Evolutionary conservation across 345 rosid species (phyloP), one percentile per base, ranked within the genome.

Genomic region (Raphanus raphanistrum): DNA sequence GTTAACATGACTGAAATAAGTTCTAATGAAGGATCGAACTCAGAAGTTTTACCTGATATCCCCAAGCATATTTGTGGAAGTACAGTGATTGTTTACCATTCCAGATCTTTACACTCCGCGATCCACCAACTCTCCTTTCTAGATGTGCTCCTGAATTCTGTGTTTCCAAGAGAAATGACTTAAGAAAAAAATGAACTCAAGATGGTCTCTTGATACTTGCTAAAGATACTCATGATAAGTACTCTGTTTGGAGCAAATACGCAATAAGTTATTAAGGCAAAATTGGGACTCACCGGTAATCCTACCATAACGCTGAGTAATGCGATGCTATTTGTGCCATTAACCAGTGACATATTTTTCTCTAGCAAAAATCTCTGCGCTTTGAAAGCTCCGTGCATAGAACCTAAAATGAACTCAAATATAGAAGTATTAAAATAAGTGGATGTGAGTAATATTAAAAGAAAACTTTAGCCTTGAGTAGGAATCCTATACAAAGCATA

Each of bases 231-330:
- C 27, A 63, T 63, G 26, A 31, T 2, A 77, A 64, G 72, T 71
- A 65, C 67, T 55, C 67, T 55, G 28, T 77, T 54, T 54, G 63
- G 32, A 78, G 78, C 13, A 16, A 10, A 31, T 57, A 15, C 15
- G 31, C 52, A 43, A 65, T 4, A 60, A 35, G 21, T 35, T 13
- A 21, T 41, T 28, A 15, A 52, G 26, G 27, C 48, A 66, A 55
- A 16, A 70, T 70, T 29, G 74, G 71, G 38, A 61, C 52, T 54
- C 86, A 90, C 97, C 29, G 29, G 29, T 82, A 88, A 81, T 65
- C 97, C 98, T 58, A 87, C 93, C 89, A 85, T 88, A 27, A 82
- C 94, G 32, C 98, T 93, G 25, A 93, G 90, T 73, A 93, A 80
- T 71, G 98, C 84, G 76, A 93, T 70, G 55, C 83, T 54, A 84